A percentile compares a stretch with the other conserved stretches of the same genome.
These are phyloP conservation scores for Lentinula sp. DNA, from an alignment of 768 basidiomycete species.

Conservation along the genomic window DNA sequence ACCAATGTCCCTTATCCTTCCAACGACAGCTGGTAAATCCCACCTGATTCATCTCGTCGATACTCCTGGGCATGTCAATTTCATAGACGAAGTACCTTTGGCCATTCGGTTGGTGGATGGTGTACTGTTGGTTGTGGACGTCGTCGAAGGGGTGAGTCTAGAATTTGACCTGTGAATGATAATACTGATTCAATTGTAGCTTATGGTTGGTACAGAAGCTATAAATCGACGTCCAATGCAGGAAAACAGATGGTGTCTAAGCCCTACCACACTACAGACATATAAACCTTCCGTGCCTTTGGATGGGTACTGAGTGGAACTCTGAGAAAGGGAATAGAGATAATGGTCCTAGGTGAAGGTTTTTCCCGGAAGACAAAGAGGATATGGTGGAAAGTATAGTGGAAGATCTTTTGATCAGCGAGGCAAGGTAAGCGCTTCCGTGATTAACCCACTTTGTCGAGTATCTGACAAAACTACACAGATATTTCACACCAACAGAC, in stretches of 20 bases:
- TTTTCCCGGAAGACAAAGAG: constrained; percentile 99
- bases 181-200: constrained; percentile 33
- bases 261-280: constrained; percentile 94
- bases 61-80: constrained; percentile 97
- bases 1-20: constrained; percentile 89
- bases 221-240: constrained; percentile 85
- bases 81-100: constrained; percentile 94
- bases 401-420: constrained; percentile 89
- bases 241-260: constrained; percentile 88
- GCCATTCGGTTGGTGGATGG: constrained; percentile 87
- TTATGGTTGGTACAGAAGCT: constrained; percentile 90
- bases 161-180: neutral
- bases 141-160: constrained; percentile 87
- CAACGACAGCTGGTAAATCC: constrained; percentile 84
- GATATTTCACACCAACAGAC: constrained; percentile 87
- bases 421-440: constrained; percentile 62
- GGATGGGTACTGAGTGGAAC: constrained; percentile 94
- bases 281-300: constrained; percentile 93
- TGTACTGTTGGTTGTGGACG: constrained; percentile 90
- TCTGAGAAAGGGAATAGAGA: constrained; percentile 68
- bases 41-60: constrained; percentile 92
- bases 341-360: constrained; percentile 97
- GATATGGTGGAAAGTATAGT: constrained; percentile 86
- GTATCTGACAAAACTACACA: constrained; percentile 21
- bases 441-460: neutral